These are phyloP conservation scores for Aspergillus pseudoviridinutans DNA, from an alignment of 2,329 filamentous ascomycete genomes.

Conservation along the genomic window DNA sequence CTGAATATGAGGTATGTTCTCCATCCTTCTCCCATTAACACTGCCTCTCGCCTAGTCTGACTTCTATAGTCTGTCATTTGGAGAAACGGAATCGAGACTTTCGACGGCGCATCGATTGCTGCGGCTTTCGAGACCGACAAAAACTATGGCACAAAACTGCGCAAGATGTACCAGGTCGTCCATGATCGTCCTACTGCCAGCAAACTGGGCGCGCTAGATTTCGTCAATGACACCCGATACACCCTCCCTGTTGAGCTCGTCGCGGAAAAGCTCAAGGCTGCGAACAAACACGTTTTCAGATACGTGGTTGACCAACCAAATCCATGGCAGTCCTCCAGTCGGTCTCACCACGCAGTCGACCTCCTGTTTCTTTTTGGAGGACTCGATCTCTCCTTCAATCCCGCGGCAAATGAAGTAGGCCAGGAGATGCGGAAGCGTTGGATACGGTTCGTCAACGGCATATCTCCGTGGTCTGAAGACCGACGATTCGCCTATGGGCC, in stretches of 20 bases:
- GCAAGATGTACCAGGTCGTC: conserved; percentile 41
- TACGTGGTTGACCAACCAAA: conserved; percentile 46
- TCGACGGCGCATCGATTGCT: conserved; percentile 31
- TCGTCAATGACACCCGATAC: conserved; percentile 31
- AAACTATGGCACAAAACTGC: conserved; percentile 30
- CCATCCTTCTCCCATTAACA: too few relatives aligned
- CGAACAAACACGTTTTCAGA: conserved; percentile 31
- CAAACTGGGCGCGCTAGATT: conserved; percentile 38
- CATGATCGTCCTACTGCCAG: conserved; percentile 37
- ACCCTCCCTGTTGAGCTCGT: conserved; percentile 28
- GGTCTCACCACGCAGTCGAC: conserved; percentile 48
- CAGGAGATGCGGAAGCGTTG: conserved; percentile 39
- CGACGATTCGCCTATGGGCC: conserved; percentile 40
- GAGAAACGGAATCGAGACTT: conserved; percentile 41
- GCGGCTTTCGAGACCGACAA: conserved; percentile 30
- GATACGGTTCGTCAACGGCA: conserved; percentile 37
- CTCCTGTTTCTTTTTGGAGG: conserved; percentile 44
- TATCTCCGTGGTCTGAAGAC: conserved; percentile 34
- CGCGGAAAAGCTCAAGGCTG: conserved; percentile 21
- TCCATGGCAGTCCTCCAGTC: conserved; percentile 45
- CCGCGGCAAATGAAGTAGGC: conserved; percentile 30
- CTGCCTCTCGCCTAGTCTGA: neutral
- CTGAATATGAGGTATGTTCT: conserved; percentile 39
- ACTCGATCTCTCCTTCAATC: conserved; percentile 35
- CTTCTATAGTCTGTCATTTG: conserved; percentile 41